Conservation (phyloP, 2,329 filamentous ascomycete genomes). For the Fusarium redolens region DNA sequence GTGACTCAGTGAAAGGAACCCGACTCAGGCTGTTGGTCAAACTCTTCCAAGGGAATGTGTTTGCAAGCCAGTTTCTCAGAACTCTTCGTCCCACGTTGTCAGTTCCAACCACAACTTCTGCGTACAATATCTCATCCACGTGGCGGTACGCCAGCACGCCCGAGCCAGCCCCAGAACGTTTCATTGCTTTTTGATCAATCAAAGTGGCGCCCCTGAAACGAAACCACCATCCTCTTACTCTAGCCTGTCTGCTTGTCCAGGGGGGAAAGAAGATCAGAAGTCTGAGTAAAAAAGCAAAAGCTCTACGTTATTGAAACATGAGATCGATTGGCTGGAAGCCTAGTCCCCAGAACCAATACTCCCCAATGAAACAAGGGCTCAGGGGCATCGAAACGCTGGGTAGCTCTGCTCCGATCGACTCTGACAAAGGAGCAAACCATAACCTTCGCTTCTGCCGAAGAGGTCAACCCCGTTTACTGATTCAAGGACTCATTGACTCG, state of each 20-base stretch:
- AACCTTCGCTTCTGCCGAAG: conserved; percentile 4
- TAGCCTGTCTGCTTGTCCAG: conserved; percentile 8
- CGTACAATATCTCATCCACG: conserved; percentile 36
- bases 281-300: conserved; percentile 40
- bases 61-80: conserved; percentile 20
- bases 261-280: conserved; percentile 18
- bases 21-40: neutral
- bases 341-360: conserved; percentile 33
- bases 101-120: conserved; percentile 9
- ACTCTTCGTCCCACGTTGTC: conserved; percentile 18
- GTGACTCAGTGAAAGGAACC: neutral
- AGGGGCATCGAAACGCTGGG: conserved; percentile 27
- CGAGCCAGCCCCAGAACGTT: conserved; percentile 25
- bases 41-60: neutral
- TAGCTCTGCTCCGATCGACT: conserved; percentile 22
- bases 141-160: conserved; percentile 35
- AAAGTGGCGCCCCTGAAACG: conserved; percentile 28
- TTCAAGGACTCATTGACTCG: neutral
- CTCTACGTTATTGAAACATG: conserved; percentile 38
- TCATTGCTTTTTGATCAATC: conserved; percentile 27
- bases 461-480: neutral
- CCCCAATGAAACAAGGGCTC: conserved; percentile 43
- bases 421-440: conserved; percentile 29
- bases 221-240: conserved; percentile 6
- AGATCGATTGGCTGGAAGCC: conserved; percentile 38